A percentile compares a stretch with the other conserved stretches of the same genome.
These are phyloP conservation scores for Aspergillus affinis DNA, from an alignment of 495 filamentous ascomycete genomes.

Conservation along the genomic window DNA sequence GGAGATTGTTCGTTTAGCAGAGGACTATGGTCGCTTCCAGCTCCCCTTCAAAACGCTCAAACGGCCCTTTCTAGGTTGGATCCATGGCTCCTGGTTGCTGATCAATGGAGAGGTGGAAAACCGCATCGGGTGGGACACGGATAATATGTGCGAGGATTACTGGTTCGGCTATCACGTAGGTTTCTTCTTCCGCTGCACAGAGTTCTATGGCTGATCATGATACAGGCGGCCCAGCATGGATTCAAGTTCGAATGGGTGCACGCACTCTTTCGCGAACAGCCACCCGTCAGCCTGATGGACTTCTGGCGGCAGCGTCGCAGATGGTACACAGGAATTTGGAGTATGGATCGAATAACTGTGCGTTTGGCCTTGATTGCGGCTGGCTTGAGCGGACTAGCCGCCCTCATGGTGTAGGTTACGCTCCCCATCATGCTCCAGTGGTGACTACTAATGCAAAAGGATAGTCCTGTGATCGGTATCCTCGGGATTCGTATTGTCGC, in stretches of 20 bases:
- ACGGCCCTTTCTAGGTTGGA: constrained; percentile 11
- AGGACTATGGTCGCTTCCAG: constrained; percentile 15
- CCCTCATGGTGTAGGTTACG: background rate
- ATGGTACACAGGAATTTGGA: no score
- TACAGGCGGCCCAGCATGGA: no score
- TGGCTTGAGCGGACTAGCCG: no score
- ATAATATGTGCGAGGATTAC: constrained; percentile 16
- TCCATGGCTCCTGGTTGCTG: constrained; percentile 11
- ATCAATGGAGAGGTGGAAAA: constrained; percentile 16
- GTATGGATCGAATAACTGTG: no score
- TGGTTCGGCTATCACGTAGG: constrained; percentile 16
- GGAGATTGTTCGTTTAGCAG: constrained; percentile 9
- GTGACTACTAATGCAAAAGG: background rate
- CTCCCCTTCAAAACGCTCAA: constrained; percentile 5
- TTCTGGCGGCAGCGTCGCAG: no score
- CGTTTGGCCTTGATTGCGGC: no score
- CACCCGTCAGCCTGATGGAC: no score
- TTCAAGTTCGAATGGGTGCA: no score
- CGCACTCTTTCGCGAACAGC: no score
- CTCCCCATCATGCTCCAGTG: background rate
- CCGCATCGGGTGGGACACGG: constrained; percentile 12
- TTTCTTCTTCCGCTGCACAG: no score
- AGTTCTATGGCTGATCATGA: no score
- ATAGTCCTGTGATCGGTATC: constrained; percentile 1
- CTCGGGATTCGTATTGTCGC: background rate